Percentiles rank a stretch among this genome's conserved stretches.
Evolutionary conservation across 345 rosid genomes (phyloP).

Genomic region (Aquilaria sinensis): DNA sequence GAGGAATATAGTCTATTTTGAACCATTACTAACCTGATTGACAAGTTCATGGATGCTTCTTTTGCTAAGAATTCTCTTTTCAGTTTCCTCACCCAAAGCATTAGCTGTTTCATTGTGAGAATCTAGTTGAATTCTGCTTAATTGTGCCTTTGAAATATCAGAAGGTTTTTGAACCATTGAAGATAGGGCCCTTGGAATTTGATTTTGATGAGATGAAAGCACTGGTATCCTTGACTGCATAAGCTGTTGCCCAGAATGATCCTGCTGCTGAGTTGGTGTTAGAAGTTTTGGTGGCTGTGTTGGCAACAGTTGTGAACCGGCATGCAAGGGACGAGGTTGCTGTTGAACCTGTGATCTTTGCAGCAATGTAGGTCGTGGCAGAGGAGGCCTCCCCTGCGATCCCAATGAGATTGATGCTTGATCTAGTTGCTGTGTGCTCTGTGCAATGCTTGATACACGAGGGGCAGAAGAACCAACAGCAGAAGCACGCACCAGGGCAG

Average conservation of each 20-base stretch:
- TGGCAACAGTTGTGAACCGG: constrained; percentile 41
- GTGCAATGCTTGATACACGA: constrained; percentile 49
- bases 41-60: constrained; percentile 83
- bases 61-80: constrained; percentile 67
- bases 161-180: constrained; percentile 38
- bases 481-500: constrained; percentile 52
- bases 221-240: constrained; percentile 45
- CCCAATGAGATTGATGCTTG: constrained; percentile 85
- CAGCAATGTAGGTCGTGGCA: constrained; percentile 73
- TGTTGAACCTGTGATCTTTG: constrained; percentile 68
- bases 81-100: constrained; percentile 47
- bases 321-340: constrained; percentile 40
- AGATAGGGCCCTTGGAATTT: constrained; percentile 35
- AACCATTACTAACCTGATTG: constrained; percentile 52
- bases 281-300: constrained; percentile 46
- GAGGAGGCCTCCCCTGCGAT: constrained; percentile 77
- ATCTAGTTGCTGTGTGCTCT: constrained; percentile 42
- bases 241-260: constrained; percentile 49
- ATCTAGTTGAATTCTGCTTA: constrained; percentile 36
- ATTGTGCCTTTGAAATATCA: constrained; percentile 27
- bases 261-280: constrained; percentile 43
- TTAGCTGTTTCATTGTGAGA: constrained; percentile 37
- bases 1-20: too few species aligned
- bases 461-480: constrained; percentile 39
- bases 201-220: constrained; percentile 56